phyloP scores from a whole-genome alignment of 2,329 filamentous ascomycete species.

The Aureobasidium leucospermi region DNA sequence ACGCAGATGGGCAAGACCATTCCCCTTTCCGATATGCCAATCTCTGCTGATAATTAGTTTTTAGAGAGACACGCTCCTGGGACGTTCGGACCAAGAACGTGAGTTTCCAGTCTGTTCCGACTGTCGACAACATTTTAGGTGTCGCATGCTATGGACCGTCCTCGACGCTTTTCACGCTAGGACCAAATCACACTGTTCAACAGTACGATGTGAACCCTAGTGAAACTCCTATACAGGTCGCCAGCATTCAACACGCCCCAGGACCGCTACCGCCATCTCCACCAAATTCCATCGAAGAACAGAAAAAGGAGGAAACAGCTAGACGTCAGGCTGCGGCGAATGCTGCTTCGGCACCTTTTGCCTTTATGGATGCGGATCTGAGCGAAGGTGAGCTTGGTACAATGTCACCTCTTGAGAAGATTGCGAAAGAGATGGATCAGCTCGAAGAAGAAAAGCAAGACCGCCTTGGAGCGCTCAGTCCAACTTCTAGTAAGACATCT shows the following conservation, averaged over 20 bases:
- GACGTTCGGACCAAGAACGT: conserved; percentile 98
- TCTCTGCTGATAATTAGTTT: not conserved
- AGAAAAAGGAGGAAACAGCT: conserved; percentile 36
- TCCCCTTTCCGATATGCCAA: not conserved
- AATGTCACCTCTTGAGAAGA: conserved; percentile 66
- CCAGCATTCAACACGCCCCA: conserved; percentile 79
- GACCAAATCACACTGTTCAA: conserved; percentile 80
- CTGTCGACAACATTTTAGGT: conserved; percentile 70
- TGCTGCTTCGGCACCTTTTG: conserved; percentile 28
- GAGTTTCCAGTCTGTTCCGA: conserved; percentile 81
- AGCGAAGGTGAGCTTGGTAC: conserved; percentile 59
- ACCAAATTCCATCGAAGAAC: conserved; percentile 71
- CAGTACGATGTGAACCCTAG: conserved; percentile 85
- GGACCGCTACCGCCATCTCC: conserved; percentile 72
- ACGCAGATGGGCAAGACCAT: conserved; percentile 68
- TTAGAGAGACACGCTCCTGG: conserved; percentile 81
- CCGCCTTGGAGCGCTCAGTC: conserved; percentile 59
- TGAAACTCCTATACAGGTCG: conserved; percentile 64
- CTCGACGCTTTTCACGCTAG: conserved; percentile 86
- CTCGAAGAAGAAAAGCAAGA: conserved; percentile 53
- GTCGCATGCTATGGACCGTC: conserved; percentile 84
- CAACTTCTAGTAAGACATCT: conserved; percentile 56
- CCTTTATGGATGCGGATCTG: conserved; percentile 52
- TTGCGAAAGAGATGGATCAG: conserved; percentile 63
- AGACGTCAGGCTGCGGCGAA: conserved; percentile 19